Evolutionary conservation across 176 grass and related monocot genomes (phyloP).

Genomic region (Rhynchospora breviuscula): DNA sequence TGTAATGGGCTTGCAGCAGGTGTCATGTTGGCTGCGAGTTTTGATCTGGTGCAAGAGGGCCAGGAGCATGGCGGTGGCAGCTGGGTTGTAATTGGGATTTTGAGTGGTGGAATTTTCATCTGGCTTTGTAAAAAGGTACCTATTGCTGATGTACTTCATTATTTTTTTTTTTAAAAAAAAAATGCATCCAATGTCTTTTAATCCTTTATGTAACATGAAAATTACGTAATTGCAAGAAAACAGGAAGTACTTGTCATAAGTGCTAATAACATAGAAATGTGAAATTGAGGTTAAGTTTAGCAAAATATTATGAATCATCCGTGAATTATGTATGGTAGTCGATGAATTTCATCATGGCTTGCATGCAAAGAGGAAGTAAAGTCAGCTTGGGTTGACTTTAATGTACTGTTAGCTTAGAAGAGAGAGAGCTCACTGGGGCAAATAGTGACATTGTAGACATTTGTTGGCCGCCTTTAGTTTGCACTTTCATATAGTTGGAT

Average conservation of each 20-base stretch:
- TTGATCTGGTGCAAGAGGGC: slow-evolving; percentile 88
- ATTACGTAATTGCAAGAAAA: background rate
- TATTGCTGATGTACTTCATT: background rate
- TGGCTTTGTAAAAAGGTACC: slow-evolving; percentile 97
- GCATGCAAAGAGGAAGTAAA: background rate
- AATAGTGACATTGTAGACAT: background rate
- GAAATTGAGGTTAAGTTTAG: background rate
- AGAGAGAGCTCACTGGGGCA: background rate
- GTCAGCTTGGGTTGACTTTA: background rate
- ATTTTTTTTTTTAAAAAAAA: background rate
- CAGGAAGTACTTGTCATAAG: background rate
- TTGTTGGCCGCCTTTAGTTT: background rate
- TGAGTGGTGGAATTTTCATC: slow-evolving; percentile 81
- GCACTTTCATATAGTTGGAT: background rate
- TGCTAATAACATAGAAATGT: background rate
- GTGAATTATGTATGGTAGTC: background rate
- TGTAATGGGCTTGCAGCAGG: slow-evolving; percentile 85
- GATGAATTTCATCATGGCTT: background rate
- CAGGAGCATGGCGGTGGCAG: slow-evolving; percentile 70
- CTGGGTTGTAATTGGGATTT: slow-evolving; percentile 87
- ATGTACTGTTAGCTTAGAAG: background rate
- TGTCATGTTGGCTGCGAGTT: slow-evolving; percentile 94
- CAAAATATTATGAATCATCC: background rate
- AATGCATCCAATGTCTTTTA: background rate
- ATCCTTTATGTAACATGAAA: background rate